Base-by-base conservation (phyloP, 257 asterid genomes). In the Rehmannia glutinosa region DNA sequence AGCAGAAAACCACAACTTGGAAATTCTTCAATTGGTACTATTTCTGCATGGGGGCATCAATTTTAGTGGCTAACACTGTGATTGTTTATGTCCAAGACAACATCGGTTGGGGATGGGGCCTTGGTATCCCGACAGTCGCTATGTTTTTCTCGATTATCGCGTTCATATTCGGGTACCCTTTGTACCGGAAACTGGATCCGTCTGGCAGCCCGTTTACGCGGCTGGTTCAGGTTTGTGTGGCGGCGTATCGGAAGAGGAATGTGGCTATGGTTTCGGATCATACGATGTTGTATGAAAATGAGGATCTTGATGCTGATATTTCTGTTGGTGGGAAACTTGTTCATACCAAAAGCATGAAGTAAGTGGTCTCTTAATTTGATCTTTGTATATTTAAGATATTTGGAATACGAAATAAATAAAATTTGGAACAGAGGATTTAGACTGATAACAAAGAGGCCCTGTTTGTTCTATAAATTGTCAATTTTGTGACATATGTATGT, bases 11-110 rank as follows among this genome's bases (percentile, higher is more conserved):
- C 5, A 41, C 74, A 1, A 91, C 96, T 1, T 88, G 97, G 97
- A 88, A 82, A 74, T 91, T 91, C 87, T 88, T 91, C 86, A 91
- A 91, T 30, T 91, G 97, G 97, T 88, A 91, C 62, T 91, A 88
- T 59, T 91, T 91, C 67, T 78, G 86, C 84, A 91, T 91, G 97
- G 97, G 97, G 19, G 80, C 74, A 21, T 84, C 97, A 0, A 78
- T 81, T 70, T 77, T 90, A 2, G 81, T 85, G 65, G 95, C 97
- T 0, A 88, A 78, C 5, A 90, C 97, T 0, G 91, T 83, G 2
- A 67, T 90, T n/a, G 94, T 90, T 5, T 90, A 88, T 17, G 61
- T 87, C 5, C 97, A 90, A 67, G 97, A 87, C 50, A 68, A 76
- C 49, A 47, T 90, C 0, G 86, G 97, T 1, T 90, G 97, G 97